phyloP scores from a whole-genome alignment of 1,284 basidiomycete species.

The Papiliotrema nemorosa region DNA sequence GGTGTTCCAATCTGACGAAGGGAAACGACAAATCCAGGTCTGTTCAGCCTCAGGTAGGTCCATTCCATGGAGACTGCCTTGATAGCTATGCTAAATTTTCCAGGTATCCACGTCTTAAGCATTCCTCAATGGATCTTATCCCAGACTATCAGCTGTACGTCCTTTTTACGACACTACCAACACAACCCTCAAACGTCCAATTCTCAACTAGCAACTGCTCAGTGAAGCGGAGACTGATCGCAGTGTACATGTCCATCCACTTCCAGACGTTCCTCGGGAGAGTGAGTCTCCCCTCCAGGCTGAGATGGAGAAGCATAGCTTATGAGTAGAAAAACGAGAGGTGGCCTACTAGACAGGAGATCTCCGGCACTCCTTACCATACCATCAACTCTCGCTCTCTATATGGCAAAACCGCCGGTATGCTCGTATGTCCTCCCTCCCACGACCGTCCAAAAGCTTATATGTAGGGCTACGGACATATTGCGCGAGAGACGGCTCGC shows the following conservation, averaged over 20 bases:
- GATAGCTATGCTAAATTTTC: background rate
- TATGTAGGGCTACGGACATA: constrained; percentile 33
- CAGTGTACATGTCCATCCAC: constrained; percentile 1
- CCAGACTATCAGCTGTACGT: no score
- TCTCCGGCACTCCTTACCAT: background rate
- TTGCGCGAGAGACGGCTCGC: constrained; percentile 44
- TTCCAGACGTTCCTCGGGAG: background rate
- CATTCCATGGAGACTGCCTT: background rate
- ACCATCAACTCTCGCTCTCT: constrained; percentile 2
- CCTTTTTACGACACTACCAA: no score
- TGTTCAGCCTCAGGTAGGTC: constrained; percentile 4
- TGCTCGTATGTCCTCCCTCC: constrained; percentile 6
- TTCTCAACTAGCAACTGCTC: no score
- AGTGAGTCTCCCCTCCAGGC: no score
- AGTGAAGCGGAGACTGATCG: background rate
- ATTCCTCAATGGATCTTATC: constrained; percentile 1
- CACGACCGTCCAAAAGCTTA: no score
- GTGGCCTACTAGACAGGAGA: background rate
- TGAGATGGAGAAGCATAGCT: no score
- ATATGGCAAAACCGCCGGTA: constrained; percentile 31
- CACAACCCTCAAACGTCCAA: no score
- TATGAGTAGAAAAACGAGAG: background rate
- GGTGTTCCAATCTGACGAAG: background rate
- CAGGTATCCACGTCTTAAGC: constrained; percentile 1
- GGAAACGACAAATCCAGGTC: background rate